Evolutionary conservation across 2,329 filamentous ascomycete genomes (phyloP).

Genomic region (Pezicula radicicola): DNA sequence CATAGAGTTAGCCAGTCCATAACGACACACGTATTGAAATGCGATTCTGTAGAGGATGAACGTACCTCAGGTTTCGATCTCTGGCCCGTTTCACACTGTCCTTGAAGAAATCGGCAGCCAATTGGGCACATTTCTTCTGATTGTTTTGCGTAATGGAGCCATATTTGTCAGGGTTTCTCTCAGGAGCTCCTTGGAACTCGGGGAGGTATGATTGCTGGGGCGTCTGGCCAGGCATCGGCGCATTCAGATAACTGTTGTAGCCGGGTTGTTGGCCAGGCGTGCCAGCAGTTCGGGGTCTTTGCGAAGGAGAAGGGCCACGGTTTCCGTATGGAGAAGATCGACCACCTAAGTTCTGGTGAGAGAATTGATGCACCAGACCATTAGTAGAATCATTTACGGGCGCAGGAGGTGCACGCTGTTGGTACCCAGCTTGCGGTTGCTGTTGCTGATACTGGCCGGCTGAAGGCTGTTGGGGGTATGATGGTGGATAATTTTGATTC

Average conservation of each 20-base stretch:
- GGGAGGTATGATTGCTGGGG: constrained; percentile 54
- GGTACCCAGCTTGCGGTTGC: constrained; percentile 43
- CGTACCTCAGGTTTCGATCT: constrained; percentile 89
- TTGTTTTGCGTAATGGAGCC: constrained; percentile 63
- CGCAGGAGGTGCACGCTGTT: constrained; percentile 48
- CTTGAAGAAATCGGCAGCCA: constrained; percentile 92
- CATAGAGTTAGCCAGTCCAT: constrained; percentile 19
- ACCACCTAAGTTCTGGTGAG: constrained; percentile 87
- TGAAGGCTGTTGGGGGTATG: constrained; percentile 33
- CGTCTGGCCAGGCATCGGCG: constrained; percentile 61
- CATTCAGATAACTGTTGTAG: constrained; percentile 65
- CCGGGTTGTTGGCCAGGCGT: constrained; percentile 58
- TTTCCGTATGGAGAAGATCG: constrained; percentile 68
- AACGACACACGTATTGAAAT: constrained; percentile 7
- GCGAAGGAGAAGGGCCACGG: constrained; percentile 64
- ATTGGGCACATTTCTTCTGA: constrained; percentile 65
- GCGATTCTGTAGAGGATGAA: constrained; percentile 6
- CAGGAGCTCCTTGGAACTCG: constrained; percentile 75
- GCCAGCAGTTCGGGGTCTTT: constrained; percentile 83
- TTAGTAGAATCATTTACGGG: constrained; percentile 79
- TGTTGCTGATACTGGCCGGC: constrained; percentile 50
- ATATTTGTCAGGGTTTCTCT: constrained; percentile 82
- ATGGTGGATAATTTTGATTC: constrained; percentile 51
- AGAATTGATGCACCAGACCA: constrained; percentile 92
- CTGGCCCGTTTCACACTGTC: constrained; percentile 95